Evolutionary conservation across 495 filamentous ascomycete genomes (phyloP).

Genomic region (Articulospora tetracladia): DNA sequence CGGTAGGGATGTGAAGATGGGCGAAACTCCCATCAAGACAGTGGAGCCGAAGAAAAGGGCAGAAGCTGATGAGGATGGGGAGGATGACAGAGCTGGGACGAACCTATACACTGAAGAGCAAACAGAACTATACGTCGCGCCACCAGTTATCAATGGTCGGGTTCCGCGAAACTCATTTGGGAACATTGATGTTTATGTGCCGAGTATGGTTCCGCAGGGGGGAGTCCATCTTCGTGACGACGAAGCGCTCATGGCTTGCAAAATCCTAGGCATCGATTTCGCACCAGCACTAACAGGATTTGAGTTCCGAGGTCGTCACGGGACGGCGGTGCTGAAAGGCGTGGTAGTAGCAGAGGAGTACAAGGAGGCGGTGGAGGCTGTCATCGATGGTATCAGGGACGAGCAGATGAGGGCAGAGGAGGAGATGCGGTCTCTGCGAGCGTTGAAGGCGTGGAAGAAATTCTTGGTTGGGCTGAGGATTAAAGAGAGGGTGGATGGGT

Average conservation of each 20-base stretch:
- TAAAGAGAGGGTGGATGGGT: constrained; percentile 65
- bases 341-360: constrained; percentile 70
- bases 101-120: constrained; percentile 73
- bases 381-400: constrained; percentile 59
- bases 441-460: constrained; percentile 69
- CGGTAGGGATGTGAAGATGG: constrained; percentile 68
- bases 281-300: constrained; percentile 90
- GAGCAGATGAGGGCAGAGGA: constrained; percentile 54
- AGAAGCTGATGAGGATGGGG: constrained; percentile 37
- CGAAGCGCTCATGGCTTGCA: constrained; percentile 67
- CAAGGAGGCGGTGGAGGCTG: constrained; percentile 65
- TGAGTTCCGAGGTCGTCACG: constrained; percentile 74
- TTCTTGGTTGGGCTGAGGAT: constrained; percentile 76
- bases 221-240: constrained; percentile 66
- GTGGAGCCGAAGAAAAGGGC: constrained; percentile 40
- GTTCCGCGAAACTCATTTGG: constrained; percentile 85
- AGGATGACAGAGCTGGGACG: constrained; percentile 37
- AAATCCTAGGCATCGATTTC: constrained; percentile 77
- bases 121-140: constrained; percentile 70
- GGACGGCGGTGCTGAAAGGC: constrained; percentile 74
- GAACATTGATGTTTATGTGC: constrained; percentile 88
- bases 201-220: constrained; percentile 86
- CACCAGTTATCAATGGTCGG: constrained; percentile 66
- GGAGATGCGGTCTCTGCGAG: constrained; percentile 49
- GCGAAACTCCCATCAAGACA: constrained; percentile 68